Conservation (phyloP, 176 grass and related monocot species). For the Puccinellia tenuiflora region DNA sequence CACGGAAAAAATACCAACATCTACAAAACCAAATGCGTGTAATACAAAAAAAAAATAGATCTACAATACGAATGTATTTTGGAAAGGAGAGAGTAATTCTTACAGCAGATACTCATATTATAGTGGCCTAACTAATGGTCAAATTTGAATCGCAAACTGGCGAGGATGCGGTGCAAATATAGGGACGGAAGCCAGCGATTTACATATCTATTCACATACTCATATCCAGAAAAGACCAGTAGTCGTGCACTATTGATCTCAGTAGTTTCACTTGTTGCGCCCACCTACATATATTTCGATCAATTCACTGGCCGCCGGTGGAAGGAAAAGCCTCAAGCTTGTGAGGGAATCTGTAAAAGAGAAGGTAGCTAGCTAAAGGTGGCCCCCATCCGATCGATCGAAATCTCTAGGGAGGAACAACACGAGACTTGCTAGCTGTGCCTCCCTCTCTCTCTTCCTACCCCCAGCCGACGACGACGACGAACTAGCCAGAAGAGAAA, state of each 20-base stretch:
- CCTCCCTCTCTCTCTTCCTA: not conserved
- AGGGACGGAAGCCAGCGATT: too few species aligned
- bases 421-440: not conserved
- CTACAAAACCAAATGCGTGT: too few species aligned
- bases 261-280: not conserved
- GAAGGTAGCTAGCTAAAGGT: conserved; percentile 35
- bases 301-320: conserved; percentile 13
- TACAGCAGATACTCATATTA: too few species aligned
- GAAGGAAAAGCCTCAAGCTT: conserved; percentile 65
- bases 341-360: conserved; percentile 75
- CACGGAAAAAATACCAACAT: too few species aligned
- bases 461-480: conserved; percentile 25
- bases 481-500: not conserved
- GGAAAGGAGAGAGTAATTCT: not conserved
- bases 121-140: too few species aligned
- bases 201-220: too few species aligned
- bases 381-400: conserved; percentile 29
- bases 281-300: not conserved
- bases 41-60: too few species aligned
- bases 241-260: too few species aligned
- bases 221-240: too few species aligned
- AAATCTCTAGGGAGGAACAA: conserved; percentile 30
- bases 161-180: too few species aligned
- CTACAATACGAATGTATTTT: too few species aligned
- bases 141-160: too few species aligned